Evolutionary conservation across 1,284 basidiomycete species (phyloP).

Genomic region (Papiliotrema terrestris): DNA sequence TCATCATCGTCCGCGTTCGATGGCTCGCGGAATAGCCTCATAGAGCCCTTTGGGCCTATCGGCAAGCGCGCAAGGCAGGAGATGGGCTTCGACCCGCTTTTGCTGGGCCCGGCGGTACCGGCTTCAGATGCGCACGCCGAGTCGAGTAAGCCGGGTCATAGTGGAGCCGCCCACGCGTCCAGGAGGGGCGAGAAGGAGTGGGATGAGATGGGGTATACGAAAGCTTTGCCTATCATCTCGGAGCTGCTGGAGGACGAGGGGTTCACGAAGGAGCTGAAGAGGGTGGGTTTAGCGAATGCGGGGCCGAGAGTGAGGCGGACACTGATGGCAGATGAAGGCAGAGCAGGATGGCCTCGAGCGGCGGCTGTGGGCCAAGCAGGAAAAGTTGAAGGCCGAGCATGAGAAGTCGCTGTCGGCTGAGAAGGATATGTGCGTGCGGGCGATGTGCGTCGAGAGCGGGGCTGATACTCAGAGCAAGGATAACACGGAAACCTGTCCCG

Average conservation of each 20-base stretch:
- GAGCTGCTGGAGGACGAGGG: conserved; percentile 32
- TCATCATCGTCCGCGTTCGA: neutral
- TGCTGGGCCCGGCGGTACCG: neutral
- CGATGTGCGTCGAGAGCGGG: neutral
- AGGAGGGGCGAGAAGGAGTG: conserved; percentile 17
- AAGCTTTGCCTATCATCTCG: conserved; percentile 34
- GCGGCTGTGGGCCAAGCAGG: conserved; percentile 40
- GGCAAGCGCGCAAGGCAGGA: neutral
- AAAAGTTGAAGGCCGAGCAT: conserved; percentile 41
- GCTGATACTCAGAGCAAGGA: conserved; percentile 23
- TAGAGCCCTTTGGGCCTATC: conserved; percentile 41
- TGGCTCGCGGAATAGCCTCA: conserved; percentile 15
- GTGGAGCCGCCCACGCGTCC: neutral
- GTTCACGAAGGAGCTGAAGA: conserved; percentile 36
- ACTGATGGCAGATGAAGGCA: conserved; percentile 38
- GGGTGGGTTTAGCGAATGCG: conserved; percentile 19
- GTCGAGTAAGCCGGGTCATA: neutral
- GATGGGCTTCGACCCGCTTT: neutral
- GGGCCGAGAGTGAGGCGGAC: neutral
- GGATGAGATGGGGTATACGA: conserved; percentile 22
- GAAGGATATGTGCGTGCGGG: conserved; percentile 29
- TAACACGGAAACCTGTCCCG: conserved; percentile 29
- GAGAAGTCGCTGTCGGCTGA: conserved; percentile 26
- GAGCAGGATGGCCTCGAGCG: conserved; percentile 43
- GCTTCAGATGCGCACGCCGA: neutral